Evolutionary conservation across 176 grass and related monocot genomes (phyloP).

Genomic region (Paspalum vaginatum): DNA sequence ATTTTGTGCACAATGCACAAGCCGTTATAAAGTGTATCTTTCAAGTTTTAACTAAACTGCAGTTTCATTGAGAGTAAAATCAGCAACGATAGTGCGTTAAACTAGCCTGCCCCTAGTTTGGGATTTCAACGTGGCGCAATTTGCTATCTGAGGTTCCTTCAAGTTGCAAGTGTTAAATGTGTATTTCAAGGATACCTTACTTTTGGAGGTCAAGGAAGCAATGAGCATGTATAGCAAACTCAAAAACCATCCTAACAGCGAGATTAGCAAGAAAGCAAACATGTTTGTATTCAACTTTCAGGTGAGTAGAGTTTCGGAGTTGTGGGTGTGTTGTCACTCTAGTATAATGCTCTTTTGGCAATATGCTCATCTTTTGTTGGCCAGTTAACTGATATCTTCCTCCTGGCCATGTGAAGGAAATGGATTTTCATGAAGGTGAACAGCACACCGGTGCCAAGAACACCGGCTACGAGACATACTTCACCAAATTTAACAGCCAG

Average conservation of each 20-base stretch:
- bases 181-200: neutral
- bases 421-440: conserved; percentile 87
- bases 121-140: neutral
- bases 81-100: neutral
- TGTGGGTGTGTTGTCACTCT: too few species aligned
- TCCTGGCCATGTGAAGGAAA: conserved; percentile 50
- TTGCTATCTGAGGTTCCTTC: neutral
- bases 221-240: conserved; percentile 80
- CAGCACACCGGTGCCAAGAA: conserved; percentile 36
- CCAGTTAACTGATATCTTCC: neutral
- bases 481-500: conserved; percentile 61
- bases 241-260: conserved; percentile 62
- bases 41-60: neutral
- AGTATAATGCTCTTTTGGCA: too few species aligned
- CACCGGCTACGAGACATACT: conserved; percentile 87
- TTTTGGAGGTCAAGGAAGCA: conserved; percentile 66
- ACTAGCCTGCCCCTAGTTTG: neutral
- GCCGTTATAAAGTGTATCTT: neutral
- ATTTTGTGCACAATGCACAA: neutral
- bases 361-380: too few species aligned
- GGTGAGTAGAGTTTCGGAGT: too few species aligned
- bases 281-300: conserved; percentile 77
- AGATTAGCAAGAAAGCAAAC: conserved; percentile 72
- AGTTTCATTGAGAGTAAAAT: neutral
- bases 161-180: neutral